Conservation (phyloP, 2,329 filamentous ascomycete species). For the Fusarium dimerum region DNA sequence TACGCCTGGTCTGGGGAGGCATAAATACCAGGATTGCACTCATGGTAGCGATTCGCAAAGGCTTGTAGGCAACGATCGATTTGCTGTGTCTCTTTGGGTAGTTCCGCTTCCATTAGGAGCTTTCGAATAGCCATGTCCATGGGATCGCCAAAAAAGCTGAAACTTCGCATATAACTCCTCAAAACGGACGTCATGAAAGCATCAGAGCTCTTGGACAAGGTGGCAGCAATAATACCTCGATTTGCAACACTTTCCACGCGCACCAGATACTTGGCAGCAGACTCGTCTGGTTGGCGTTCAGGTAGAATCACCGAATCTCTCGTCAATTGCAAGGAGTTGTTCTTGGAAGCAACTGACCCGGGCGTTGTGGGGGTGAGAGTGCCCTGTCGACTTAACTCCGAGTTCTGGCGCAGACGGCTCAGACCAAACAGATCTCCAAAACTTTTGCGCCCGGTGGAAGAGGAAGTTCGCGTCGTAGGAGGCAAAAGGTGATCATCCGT, state of each 20-base stretch:
- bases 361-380: conserved; percentile 71
- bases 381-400: conserved; percentile 70
- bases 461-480: conserved; percentile 73
- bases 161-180: conserved; percentile 92
- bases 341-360: conserved; percentile 70
- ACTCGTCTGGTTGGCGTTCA: conserved; percentile 82
- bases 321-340: conserved; percentile 77
- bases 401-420: conserved; percentile 77
- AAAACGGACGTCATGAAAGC: conserved; percentile 80
- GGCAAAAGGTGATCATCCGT: conserved; percentile 70
- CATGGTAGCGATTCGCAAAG: conserved; percentile 95
- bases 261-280: conserved; percentile 83
- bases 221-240: conserved; percentile 79
- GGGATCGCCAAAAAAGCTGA: conserved; percentile 93
- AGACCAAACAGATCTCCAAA: conserved; percentile 87
- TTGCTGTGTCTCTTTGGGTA: conserved; percentile 97
- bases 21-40: conserved; percentile 97
- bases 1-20: conserved; percentile 91
- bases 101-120: conserved; percentile 91
- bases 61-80: conserved; percentile 93
- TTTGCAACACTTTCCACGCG: conserved; percentile 79
- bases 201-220: conserved; percentile 84
- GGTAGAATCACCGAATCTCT: conserved; percentile 73
- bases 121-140: conserved; percentile 98
- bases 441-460: conserved; percentile 88